Percentiles rank a stretch among this genome's conserved stretches.
phyloP scores from a whole-genome alignment of 2,329 filamentous ascomycete species.

The Tothia fuscella region DNA sequence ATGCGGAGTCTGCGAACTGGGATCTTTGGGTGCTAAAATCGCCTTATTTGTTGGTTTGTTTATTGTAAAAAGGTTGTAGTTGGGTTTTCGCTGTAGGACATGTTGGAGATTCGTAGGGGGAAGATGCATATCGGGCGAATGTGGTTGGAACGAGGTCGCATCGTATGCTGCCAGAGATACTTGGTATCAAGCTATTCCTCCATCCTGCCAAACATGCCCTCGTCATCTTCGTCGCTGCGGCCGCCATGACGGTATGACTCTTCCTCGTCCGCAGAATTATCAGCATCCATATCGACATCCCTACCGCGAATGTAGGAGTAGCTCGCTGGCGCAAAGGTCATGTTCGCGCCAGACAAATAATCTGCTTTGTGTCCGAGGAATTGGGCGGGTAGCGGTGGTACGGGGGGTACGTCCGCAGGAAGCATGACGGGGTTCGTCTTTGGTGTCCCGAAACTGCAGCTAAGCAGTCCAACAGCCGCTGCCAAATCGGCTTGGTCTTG shows the following conservation, averaged over 20 bases:
- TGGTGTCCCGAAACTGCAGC: slow-evolving; percentile 80
- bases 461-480: slow-evolving; percentile 79
- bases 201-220: slow-evolving; percentile 93
- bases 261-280: slow-evolving; percentile 53
- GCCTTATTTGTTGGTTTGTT: neutral
- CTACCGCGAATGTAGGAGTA: slow-evolving; percentile 17
- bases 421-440: slow-evolving; percentile 51
- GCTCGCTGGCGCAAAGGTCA: slow-evolving; percentile 42
- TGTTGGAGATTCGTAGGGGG: no score
- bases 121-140: slow-evolving; percentile 6
- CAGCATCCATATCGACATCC: slow-evolving; percentile 42
- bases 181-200: slow-evolving; percentile 51
- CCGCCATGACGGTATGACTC: slow-evolving; percentile 42
- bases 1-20: slow-evolving; percentile 2
- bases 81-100: no score
- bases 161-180: slow-evolving; percentile 4
- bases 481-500: slow-evolving; percentile 73
- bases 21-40: neutral
- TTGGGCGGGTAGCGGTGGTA: slow-evolving; percentile 73
- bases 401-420: slow-evolving; percentile 66
- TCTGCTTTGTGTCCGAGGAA: slow-evolving; percentile 51
- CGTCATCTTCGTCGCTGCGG: slow-evolving; percentile 78
- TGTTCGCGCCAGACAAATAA: slow-evolving; percentile 46
- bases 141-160: slow-evolving; percentile 1
- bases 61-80: no score